Base-by-base conservation (phyloP, 148 eudicot genomes). In the Persicaria maculosa region DNA sequence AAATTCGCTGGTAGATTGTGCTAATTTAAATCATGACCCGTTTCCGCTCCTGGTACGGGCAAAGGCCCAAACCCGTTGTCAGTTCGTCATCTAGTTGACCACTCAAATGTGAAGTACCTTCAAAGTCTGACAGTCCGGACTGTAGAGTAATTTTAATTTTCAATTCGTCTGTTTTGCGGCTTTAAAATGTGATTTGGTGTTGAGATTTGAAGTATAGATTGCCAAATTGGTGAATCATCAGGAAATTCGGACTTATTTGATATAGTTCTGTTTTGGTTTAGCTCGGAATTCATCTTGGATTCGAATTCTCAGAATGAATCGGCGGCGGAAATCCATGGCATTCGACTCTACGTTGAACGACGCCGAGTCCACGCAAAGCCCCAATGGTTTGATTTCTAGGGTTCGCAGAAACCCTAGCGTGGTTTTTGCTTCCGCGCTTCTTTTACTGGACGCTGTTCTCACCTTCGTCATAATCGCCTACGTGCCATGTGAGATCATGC, bases 401-500 rank as follows among this genome's bases (percentile, higher is more conserved):
- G 25, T 80, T 62, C 22, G 71, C 74, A 74, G 71, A 65, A 80
- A 84, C 54, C 84, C 79, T 3, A 81, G 78, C 72, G 17, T 44
- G 12, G 68, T 52, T 31, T 91, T 87, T 76, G 82, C 93, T 64
- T 47, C 80, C 72, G 84, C 84, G 57, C 81, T 93, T 75, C 86
- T 93, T 54, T 55, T 85, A 47, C 72, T 83, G 4, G 98, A 93
- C 77, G 71, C 91, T 4, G 44, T 87, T 76, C 87, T 93, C 57
- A 79, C 84, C 67, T 79, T 81, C 69, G 80, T 90, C 71, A 90
- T 93, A 74, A 89, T 93, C 77, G 77, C 88, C 50, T 88, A 81
- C 64, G 90, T 93, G 15, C 93, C 98, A 72, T 93, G 98, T 93
- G 86, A 89, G 86, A 57, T 55, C 50, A 20, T 57, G 36, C 57